Percentiles rank a stretch among this genome's conserved stretches.
Evolutionary conservation across 1,139 yeast species (phyloP).

Genomic region (Protomyces gravidus): DNA sequence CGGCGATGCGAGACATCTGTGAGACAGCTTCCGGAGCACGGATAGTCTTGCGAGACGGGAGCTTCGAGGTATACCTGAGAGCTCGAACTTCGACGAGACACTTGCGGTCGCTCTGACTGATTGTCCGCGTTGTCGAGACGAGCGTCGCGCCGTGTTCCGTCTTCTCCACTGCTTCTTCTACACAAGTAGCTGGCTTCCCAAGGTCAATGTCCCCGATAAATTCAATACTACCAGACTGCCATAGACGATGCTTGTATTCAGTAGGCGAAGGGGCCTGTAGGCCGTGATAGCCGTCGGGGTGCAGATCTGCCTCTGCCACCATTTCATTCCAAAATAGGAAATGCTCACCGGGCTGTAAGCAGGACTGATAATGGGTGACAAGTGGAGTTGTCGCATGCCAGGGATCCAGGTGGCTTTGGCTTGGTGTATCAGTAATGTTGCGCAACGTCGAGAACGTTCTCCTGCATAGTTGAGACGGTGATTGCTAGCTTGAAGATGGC

Average conservation of each 20-base stretch:
- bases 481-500: not conserved
- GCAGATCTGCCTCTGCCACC: not conserved
- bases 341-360: conserved; percentile 11
- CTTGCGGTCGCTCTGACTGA: not conserved
- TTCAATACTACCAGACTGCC: conserved; percentile 15
- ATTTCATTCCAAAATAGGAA: conserved; percentile 20
- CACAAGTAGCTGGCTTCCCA: not conserved
- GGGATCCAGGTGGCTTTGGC: not conserved
- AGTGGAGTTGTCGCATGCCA: not conserved
- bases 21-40: not conserved
- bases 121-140: not conserved
- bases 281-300: conserved; percentile 19
- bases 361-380: not conserved
- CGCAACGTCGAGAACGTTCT: not conserved
- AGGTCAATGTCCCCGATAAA: not conserved
- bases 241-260: conserved; percentile 8
- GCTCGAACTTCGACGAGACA: conserved; percentile 1
- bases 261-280: conserved; percentile 19
- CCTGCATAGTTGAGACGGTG: not conserved
- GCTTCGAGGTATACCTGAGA: conserved; percentile 2
- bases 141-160: not conserved
- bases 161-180: not conserved
- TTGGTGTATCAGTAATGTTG: not conserved
- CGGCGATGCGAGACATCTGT: not conserved
- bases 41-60: not conserved